Evolutionary conservation across 2,329 filamentous ascomycete species (phyloP).

Genomic region (Fonsecaea multimorphosa): DNA sequence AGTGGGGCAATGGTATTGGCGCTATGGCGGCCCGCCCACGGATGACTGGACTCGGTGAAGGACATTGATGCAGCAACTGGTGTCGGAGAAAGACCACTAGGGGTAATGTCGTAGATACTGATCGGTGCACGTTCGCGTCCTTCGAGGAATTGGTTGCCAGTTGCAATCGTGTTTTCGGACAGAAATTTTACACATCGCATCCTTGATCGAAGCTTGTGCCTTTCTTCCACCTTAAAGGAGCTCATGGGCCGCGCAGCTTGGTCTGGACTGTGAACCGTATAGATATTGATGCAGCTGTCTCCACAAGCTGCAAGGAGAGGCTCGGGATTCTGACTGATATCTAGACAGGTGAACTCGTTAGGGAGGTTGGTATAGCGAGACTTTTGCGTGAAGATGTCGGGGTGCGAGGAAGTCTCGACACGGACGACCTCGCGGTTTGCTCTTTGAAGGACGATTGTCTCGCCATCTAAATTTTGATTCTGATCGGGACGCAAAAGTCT

Average conservation of each 20-base stretch:
- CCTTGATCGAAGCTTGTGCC: conserved; percentile 39
- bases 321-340: conserved; percentile 50
- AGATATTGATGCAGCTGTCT: conserved; percentile 57
- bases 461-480: conserved; percentile 43
- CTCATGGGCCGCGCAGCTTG: conserved; percentile 48
- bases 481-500: conserved; percentile 58
- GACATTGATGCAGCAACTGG: conserved; percentile 36
- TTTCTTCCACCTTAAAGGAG: conserved; percentile 41
- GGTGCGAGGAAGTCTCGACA: conserved; percentile 46
- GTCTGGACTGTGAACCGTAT: conserved; percentile 46
- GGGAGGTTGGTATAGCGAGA: conserved; percentile 49
- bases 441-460: conserved; percentile 62
- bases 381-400: conserved; percentile 46
- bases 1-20: conserved; percentile 49
- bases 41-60: conserved; percentile 4
- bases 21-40: conserved; percentile 37
- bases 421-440: conserved; percentile 56
- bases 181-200: conserved; percentile 62
- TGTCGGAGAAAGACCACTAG: conserved; percentile 49
- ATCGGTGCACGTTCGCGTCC: conserved; percentile 49
- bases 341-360: conserved; percentile 55
- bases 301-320: conserved; percentile 60
- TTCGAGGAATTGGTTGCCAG: conserved; percentile 54
- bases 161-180: conserved; percentile 56
- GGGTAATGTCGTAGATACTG: conserved; percentile 58